Evolutionary conservation across 495 filamentous ascomycete genomes (phyloP), one percentile per base, ranked within the genome.

Genomic region (Aspergillus coremiiformis): DNA sequence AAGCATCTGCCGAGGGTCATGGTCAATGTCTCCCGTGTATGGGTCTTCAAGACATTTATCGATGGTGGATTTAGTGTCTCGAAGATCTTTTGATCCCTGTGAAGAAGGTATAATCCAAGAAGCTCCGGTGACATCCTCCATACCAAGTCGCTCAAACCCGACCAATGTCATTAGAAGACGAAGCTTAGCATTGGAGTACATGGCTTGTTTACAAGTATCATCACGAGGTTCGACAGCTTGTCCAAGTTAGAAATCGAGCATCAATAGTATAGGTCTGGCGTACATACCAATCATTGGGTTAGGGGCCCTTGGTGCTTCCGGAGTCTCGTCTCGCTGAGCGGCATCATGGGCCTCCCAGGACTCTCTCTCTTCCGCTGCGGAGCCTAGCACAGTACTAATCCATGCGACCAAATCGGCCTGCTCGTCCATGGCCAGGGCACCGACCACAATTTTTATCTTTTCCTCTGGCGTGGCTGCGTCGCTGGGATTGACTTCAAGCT

Each of bases 111-210:
- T 73, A 33, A 88, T 69, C 93, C 93, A 99, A 11, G 76, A 74
- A 27, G 85, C 82, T 51, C 89, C 84, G 6, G 78, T 77, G 10
- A 91, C 86, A 50, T 92, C 85, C 39, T 84, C 74, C 15, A 71
- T 64, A 3, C 85, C 82, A 4, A 89, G 70, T 14, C 82, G 76
- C 58, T 86, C 80, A 46, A 93, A 80, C 4, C 88, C 87, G 41
- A 85, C 71, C 3, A 90, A 74, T 0, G 74, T 82, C 80, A 97
- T 84, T 6, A 99, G 81, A 21, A 97, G 83, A 23, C 92, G 85
- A 7, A 97, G 82, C 60, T 89, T 84, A n/a, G 86, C 83, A 59
- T 96, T 90, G 57, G 87, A 90, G 66, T 91, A 94, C 68, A 95
- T 82, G 20, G 88, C 85, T 3, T 74, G 78, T 43, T 84, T 82